These are phyloP conservation scores for Tetraselmis striata DNA, from an alignment of 139 green algal genomes.

Conservation along the genomic window DNA sequence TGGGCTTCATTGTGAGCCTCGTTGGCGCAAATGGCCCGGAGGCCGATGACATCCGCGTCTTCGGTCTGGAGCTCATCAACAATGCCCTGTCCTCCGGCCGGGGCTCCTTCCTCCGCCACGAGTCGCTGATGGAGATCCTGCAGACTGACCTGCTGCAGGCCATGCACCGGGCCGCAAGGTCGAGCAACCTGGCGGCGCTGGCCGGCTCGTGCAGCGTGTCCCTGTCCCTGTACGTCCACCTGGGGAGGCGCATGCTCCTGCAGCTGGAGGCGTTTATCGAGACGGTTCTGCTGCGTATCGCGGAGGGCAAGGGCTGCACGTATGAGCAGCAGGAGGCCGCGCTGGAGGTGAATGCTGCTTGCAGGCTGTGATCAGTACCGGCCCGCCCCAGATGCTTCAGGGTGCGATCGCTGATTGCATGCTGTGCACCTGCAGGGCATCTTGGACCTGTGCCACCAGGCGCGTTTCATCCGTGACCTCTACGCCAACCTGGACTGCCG, in stretches of 20 bases:
- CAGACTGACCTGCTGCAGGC: conserved; percentile 54
- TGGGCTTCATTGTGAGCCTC: too few species aligned
- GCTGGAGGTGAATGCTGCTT: conserved; percentile 54
- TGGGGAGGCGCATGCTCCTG: conserved; percentile 61
- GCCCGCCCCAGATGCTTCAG: neutral
- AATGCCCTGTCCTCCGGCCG: neutral
- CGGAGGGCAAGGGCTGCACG: conserved; percentile 51
- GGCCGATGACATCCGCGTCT: too few species aligned
- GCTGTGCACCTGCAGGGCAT: conserved; percentile 39
- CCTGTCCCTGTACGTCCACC: conserved; percentile 65
- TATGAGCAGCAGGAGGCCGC: conserved; percentile 74
- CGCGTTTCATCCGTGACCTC: conserved; percentile 73
- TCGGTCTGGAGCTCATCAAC: neutral
- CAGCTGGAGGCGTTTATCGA: conserved; percentile 80
- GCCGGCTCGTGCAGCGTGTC: conserved; percentile 48
- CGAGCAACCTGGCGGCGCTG: too few species aligned
- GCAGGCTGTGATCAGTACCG: too few species aligned
- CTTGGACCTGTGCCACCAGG: conserved; percentile 82
- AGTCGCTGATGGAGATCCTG: conserved; percentile 53
- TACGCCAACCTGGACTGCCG: conserved; percentile 90
- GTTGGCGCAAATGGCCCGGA: too few species aligned
- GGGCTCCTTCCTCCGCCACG: conserved; percentile 25
- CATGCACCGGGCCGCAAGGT: conserved; percentile 44
- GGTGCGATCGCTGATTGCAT: neutral
- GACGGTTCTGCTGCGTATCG: conserved; percentile 71